Evolutionary conservation across 108 stramenopile genomes (phyloP).

Genomic region (Stephanodiscus minutulus): DNA sequence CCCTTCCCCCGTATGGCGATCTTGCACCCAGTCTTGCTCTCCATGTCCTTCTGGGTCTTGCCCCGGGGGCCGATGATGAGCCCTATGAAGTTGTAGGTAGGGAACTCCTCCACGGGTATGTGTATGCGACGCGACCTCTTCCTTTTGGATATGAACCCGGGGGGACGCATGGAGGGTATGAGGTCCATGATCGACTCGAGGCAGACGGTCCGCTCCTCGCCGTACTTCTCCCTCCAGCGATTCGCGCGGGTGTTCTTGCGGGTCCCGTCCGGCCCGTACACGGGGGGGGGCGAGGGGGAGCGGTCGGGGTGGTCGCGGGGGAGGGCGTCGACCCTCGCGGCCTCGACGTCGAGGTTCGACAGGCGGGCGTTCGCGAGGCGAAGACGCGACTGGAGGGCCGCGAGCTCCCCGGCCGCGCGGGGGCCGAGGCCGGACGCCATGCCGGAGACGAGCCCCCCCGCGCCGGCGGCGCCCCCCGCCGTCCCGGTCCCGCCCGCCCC

Average conservation of each 20-base stretch:
- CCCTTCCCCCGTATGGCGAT: slow-evolving; percentile 98
- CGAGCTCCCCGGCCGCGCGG: slow-evolving; percentile 14
- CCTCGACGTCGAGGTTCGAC: slow-evolving; percentile 69
- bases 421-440: background rate
- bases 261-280: slow-evolving; percentile 94
- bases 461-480: slow-evolving; percentile 26
- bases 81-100: slow-evolving; percentile 96
- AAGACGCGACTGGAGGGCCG: slow-evolving; percentile 55
- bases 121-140: slow-evolving; percentile 80
- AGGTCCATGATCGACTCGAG: slow-evolving; percentile 90
- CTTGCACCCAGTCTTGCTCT: slow-evolving; percentile 95
- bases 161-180: slow-evolving; percentile 52
- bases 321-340: slow-evolving; percentile 75
- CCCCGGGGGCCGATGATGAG: slow-evolving; percentile 96
- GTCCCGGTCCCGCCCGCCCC: no score
- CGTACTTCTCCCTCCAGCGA: slow-evolving; percentile 90
- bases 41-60: slow-evolving; percentile 98
- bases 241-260: slow-evolving; percentile 94
- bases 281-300: slow-evolving; percentile 85
- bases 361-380: slow-evolving; percentile 69
- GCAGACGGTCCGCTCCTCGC: slow-evolving; percentile 80
- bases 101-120: slow-evolving; percentile 91
- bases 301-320: slow-evolving; percentile 83
- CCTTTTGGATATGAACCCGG: slow-evolving; percentile 57
- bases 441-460: background rate